Percentiles rank a stretch among this genome's conserved stretches.
Evolutionary conservation across 1,284 basidiomycete genomes (phyloP).

Genomic region (Papiliotrema fonsecae): DNA sequence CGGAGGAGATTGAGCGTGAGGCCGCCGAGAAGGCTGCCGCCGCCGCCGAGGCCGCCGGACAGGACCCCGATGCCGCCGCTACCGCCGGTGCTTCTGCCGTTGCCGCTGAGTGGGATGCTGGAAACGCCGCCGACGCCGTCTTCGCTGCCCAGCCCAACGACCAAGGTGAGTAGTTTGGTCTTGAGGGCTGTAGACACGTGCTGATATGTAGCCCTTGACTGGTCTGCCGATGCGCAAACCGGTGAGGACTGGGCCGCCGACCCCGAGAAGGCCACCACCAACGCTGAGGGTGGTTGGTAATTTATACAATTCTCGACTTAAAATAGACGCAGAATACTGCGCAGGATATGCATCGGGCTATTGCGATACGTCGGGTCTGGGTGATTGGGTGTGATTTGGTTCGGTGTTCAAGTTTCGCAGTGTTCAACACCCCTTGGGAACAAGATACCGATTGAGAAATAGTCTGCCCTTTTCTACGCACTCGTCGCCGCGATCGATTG

Average conservation of each 20-base stretch:
- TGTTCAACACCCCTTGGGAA: no score
- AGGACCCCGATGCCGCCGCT: conserved; percentile 55
- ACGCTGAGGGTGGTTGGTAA: conserved; percentile 33
- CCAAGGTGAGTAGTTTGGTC: conserved; percentile 56
- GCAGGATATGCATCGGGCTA: no score
- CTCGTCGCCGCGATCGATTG: no score
- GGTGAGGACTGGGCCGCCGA: conserved; percentile 31
- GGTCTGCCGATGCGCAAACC: conserved; percentile 66
- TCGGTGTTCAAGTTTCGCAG: no score
- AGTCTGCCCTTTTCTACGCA: no score
- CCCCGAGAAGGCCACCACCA: conserved; percentile 20
- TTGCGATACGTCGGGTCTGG: no score
- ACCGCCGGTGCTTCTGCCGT: conserved; percentile 47
- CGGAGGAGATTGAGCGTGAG: conserved; percentile 97
- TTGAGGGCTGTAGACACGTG: neutral
- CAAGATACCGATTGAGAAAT: no score
- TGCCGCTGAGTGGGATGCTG: conserved; percentile 70
- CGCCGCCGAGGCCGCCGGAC: conserved; percentile 56
- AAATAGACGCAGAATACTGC: no score
- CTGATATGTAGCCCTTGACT: conserved; percentile 60
- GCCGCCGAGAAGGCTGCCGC: conserved; percentile 82
- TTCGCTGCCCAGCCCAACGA: conserved; percentile 75
- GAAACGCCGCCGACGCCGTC: conserved; percentile 62
- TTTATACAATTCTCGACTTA: no score
- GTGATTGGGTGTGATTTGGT: no score